phyloP scores from a whole-genome alignment of 2,329 filamentous ascomycete genomes.

The Xylaria sp. region DNA sequence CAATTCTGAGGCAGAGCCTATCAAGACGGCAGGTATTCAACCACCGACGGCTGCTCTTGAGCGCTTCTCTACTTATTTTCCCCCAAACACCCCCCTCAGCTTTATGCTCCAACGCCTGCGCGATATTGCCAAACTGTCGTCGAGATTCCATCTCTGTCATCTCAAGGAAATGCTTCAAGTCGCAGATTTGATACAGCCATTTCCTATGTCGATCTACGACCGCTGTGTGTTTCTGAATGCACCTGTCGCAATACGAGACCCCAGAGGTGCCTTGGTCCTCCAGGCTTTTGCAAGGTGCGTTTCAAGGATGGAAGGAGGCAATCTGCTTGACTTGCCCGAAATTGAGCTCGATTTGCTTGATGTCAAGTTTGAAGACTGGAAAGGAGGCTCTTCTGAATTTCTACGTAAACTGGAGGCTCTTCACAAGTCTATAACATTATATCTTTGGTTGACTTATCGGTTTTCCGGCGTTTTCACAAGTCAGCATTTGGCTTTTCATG shows the following conservation, averaged over 20 bases:
- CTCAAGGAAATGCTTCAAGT: conserved; percentile 67
- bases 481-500: conserved; percentile 76
- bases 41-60: conserved; percentile 75
- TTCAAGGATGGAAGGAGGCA: conserved; percentile 68
- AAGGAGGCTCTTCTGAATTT: conserved; percentile 56
- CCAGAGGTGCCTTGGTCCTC: conserved; percentile 56
- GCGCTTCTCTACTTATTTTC: conserved; percentile 79
- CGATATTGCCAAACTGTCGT: conserved; percentile 68
- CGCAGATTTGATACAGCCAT: conserved; percentile 76
- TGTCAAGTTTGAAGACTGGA: conserved; percentile 52
- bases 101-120: conserved; percentile 80
- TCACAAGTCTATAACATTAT: conserved; percentile 82
- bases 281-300: conserved; percentile 72
- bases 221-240: conserved; percentile 76
- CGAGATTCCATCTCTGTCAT: conserved; percentile 73
- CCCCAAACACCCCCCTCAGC: conserved; percentile 77
- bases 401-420: conserved; percentile 74
- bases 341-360: conserved; percentile 79
- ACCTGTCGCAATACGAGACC: conserved; percentile 65
- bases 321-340: conserved; percentile 72
- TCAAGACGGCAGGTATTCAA: conserved; percentile 74
- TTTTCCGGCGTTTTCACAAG: conserved; percentile 81
- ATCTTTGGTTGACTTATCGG: conserved; percentile 92
- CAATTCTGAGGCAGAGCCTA: conserved; percentile 64
- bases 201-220: conserved; percentile 73